Evolutionary conservation across 352 stramenopile species (phyloP), one percentile per base, ranked within the genome.

Genomic region (Globisporangium camurandrum): DNA sequence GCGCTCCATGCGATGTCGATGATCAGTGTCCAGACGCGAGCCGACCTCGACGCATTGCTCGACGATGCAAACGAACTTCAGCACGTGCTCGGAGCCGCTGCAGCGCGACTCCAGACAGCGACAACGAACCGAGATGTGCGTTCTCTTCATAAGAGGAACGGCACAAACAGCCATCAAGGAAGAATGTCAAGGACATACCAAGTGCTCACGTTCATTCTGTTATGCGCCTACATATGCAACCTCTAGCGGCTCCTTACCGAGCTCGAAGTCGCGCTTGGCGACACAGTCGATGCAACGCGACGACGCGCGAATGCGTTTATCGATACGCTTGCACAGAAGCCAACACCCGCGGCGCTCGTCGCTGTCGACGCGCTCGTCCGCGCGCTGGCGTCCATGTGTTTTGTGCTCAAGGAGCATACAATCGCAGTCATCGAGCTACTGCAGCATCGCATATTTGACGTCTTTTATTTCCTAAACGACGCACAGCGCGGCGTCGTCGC

Each of bases 381-480:
- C 26, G 33, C 56, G 31, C 40, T 86, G 3, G 69, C 71, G 0
- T 62, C 58, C 2, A 64, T 84, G 27, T 81, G 68, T 49, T 69
- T 77, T 9, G 50, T 64, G 12, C 42, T 84, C 19, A 71, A 77
- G 43, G 64, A 72, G 19, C 62, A 71, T 50, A 46, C 56, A 1
- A 39, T 73, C 37, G 53, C 76, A 30, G 67, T 58, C 10, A 23
- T 83, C 8, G 51, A 66, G 19, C 19, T 73, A 11, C 55, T 86
- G 17, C 53, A 44, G 31, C 26, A 27, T 24, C 36, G 51, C 0
- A 41, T 86, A 17, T 86, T 73, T 47, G 27, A 56, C 14, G 42
- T 41, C 2, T 49, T 86, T 8, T 56, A 57, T 26, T 86, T 86
- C 46, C 56, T 86, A 12, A 20, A 57, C 39, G 58, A 67, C 42